phyloP scores from a whole-genome alignment of 371 early-diverging fungal genomes.

The Mucor mucedo region DNA sequence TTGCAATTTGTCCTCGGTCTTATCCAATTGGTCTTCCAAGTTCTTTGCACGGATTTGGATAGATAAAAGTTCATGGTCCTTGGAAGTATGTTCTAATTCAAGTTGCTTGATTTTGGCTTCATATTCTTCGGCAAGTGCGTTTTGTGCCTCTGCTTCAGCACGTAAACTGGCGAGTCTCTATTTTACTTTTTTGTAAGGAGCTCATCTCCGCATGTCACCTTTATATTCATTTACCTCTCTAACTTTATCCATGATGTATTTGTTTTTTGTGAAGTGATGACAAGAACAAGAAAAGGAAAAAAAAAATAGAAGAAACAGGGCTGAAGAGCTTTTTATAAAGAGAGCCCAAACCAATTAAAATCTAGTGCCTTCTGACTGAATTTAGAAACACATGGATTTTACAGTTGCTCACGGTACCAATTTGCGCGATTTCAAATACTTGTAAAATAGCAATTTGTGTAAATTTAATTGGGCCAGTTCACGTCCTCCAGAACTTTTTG shows the following conservation, averaged over 20 bases:
- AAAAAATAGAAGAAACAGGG: background rate
- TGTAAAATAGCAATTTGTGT: background rate
- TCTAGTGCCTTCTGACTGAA: slow-evolving; percentile 15
- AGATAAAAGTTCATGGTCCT: slow-evolving; percentile 80
- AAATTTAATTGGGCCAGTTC: slow-evolving; percentile 6
- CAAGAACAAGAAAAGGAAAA: slow-evolving; percentile 14
- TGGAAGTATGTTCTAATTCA: slow-evolving; percentile 64
- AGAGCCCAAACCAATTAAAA: slow-evolving; percentile 8
- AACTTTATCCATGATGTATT: slow-evolving; percentile 28
- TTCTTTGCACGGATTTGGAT: slow-evolving; percentile 69
- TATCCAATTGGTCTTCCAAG: slow-evolving; percentile 71
- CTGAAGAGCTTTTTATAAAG: slow-evolving; percentile 10
- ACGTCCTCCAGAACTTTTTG: background rate
- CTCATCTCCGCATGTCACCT: background rate
- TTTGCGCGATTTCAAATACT: too few relatives aligned
- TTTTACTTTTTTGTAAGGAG: slow-evolving; percentile 39
- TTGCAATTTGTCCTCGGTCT: slow-evolving; percentile 62
- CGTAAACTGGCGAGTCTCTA: slow-evolving; percentile 75
- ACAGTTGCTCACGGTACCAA: too few relatives aligned
- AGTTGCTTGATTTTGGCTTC: slow-evolving; percentile 70
- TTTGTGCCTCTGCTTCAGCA: slow-evolving; percentile 72
- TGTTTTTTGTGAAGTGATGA: background rate
- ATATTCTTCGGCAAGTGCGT: slow-evolving; percentile 69
- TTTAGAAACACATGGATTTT: slow-evolving; percentile 3
- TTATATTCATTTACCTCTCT: slow-evolving; percentile 24